Evolutionary conservation across 371 early-diverging fungal genomes (phyloP).

Genomic region (Mycotypha africana): DNA sequence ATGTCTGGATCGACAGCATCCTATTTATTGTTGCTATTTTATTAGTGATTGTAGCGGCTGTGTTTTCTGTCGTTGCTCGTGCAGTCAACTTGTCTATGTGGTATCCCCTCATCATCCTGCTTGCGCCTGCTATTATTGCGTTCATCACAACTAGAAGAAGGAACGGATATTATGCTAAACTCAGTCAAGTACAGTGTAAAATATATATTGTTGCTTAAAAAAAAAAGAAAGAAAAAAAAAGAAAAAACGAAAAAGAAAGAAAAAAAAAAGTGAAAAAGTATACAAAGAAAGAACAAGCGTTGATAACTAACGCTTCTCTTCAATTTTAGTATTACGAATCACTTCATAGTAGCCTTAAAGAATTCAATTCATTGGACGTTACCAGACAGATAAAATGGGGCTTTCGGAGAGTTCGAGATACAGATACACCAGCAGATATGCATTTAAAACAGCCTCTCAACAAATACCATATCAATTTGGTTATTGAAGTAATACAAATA

Average conservation of each 20-base stretch:
- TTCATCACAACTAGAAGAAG: conserved; percentile 31
- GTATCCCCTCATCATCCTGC: conserved; percentile 29
- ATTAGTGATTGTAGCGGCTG: conserved; percentile 30
- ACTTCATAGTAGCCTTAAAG: conserved; percentile 25
- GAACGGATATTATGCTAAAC: conserved; percentile 15
- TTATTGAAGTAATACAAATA: conserved; percentile 27
- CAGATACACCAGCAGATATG: conserved; percentile 19
- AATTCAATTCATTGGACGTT: conserved; percentile 25
- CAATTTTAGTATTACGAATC: conserved; percentile 25
- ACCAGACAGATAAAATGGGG: conserved; percentile 30
- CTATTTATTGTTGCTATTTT: conserved; percentile 23
- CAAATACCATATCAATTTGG: conserved; percentile 17
- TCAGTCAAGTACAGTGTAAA: conserved; percentile 10
- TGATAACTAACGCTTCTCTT: not conserved
- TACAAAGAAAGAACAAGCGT: not conserved
- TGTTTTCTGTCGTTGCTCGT: conserved; percentile 28
- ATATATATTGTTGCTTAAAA: not conserved
- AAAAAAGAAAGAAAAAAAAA: too few species aligned
- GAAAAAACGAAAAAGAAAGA: too few species aligned
- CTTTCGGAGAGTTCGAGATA: conserved; percentile 23
- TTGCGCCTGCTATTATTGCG: conserved; percentile 25
- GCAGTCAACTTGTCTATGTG: conserved; percentile 23
- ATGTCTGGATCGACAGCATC: conserved; percentile 30
- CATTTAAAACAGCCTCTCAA: conserved; percentile 12
- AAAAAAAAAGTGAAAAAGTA: too few species aligned